A percentile compares a stretch with the other conserved stretches of the same genome.
phyloP scores from a whole-genome alignment of 2,329 filamentous ascomycete genomes.

The Beauveria brongniartii region DNA sequence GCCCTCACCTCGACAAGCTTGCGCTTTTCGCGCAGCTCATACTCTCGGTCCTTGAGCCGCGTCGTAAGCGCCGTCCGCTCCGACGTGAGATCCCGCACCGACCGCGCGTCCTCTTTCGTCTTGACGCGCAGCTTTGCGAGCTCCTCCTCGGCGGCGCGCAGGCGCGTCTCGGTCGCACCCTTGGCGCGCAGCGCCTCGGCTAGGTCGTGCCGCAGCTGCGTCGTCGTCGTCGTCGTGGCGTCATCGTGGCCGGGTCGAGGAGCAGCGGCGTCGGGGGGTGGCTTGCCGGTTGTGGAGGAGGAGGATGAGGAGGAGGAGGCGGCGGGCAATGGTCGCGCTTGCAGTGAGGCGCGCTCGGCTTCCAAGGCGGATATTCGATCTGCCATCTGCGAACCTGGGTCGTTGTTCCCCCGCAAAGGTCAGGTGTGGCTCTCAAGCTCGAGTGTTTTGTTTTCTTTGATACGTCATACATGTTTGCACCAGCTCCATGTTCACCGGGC shows the following conservation, averaged over 20 bases:
- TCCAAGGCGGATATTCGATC: constrained; percentile 59
- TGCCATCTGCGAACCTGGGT: constrained; percentile 54
- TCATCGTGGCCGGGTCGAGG: constrained; percentile 14
- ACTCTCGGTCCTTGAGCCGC: constrained; percentile 70
- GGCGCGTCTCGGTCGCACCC: constrained; percentile 55
- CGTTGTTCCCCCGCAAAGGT: not conserved
- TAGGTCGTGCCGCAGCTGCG: constrained; percentile 60
- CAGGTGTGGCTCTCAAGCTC: constrained; percentile 15
- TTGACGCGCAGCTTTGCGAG: constrained; percentile 54
- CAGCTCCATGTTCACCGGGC: constrained; percentile 52
- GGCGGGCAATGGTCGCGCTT: constrained; percentile 19
- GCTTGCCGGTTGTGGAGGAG: not conserved
- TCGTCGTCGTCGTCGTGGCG: constrained; percentile 29
- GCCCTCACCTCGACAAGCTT: constrained; percentile 62
- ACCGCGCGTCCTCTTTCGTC: constrained; percentile 49
- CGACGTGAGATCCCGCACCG: constrained; percentile 52
- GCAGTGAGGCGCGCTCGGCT: constrained; percentile 43
- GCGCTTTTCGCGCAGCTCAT: constrained; percentile 76
- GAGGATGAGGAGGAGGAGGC: not conserved
- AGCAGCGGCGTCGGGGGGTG: constrained; percentile 14
- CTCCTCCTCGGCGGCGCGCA: constrained; percentile 56
- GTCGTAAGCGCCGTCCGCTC: constrained; percentile 55
- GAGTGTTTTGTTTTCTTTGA: not conserved
- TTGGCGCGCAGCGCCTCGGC: constrained; percentile 69
- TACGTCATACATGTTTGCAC: constrained; percentile 67